A percentile compares a stretch with the other conserved stretches of the same genome.
Evolutionary conservation across 495 filamentous ascomycete genomes (phyloP).

Genomic region (Penicillium cataractarum): DNA sequence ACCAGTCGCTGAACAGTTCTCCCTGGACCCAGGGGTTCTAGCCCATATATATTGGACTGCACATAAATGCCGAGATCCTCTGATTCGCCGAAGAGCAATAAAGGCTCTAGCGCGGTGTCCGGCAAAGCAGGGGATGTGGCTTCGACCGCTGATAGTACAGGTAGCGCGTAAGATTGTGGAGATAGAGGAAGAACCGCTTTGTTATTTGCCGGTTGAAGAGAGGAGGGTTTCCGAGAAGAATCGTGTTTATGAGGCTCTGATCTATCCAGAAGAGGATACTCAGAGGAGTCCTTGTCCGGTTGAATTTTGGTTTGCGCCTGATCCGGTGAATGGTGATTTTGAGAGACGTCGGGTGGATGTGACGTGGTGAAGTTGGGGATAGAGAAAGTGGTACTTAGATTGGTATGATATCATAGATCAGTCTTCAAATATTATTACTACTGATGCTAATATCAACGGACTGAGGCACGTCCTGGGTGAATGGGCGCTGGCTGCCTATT

Average conservation of each 20-base stretch:
- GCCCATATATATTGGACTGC: slow-evolving; percentile 24
- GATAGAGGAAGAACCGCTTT: slow-evolving; percentile 18
- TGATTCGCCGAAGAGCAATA: slow-evolving; percentile 26
- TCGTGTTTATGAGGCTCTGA: neutral
- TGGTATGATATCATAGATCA: neutral
- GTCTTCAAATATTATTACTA: neutral
- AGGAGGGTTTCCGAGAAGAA: neutral
- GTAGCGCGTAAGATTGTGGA: slow-evolving; percentile 20
- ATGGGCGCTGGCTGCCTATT: neutral
- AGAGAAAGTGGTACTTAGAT: neutral
- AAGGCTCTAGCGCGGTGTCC: slow-evolving; percentile 9
- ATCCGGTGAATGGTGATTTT: neutral
- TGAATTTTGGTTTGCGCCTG: neutral
- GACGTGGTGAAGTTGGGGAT: neutral
- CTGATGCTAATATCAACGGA: neutral
- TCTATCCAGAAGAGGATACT: neutral
- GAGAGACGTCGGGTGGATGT: neutral
- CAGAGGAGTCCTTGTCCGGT: neutral
- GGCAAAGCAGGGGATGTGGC: slow-evolving; percentile 24
- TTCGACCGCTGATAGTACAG: neutral
- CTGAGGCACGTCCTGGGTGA: neutral
- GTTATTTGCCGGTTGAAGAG: slow-evolving; percentile 1
- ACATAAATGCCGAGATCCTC: slow-evolving; percentile 23
- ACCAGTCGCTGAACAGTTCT: slow-evolving; percentile 10
- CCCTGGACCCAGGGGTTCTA: slow-evolving; percentile 25